Evolutionary conservation across 176 grass and related monocot genomes (phyloP).

Genomic region (Thalia dealbata): DNA sequence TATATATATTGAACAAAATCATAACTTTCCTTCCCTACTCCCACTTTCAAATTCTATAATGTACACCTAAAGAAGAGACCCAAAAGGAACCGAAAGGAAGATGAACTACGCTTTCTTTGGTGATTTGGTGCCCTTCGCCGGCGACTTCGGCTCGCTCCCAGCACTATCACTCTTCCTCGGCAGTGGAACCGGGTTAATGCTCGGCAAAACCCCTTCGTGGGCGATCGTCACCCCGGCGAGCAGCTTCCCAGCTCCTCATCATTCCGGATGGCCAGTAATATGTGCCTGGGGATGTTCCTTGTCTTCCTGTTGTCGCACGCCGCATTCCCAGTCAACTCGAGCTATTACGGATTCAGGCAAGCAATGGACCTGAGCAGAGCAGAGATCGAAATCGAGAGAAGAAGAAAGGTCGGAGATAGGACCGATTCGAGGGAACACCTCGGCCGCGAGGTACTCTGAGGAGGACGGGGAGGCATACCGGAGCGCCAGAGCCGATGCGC

Average conservation of each 20-base stretch:
- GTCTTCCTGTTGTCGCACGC: slow-evolving; percentile 1
- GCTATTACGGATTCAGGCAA: background rate
- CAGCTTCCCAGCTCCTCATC: slow-evolving; percentile 3
- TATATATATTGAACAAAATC: background rate
- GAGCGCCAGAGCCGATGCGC: slow-evolving; percentile 54
- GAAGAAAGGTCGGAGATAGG: background rate
- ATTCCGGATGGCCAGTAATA: background rate
- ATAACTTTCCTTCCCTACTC: background rate
- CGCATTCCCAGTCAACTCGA: background rate
- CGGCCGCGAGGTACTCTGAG: slow-evolving; percentile 70
- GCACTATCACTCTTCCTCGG: background rate
- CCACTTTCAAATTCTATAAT: background rate
- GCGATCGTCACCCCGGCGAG: background rate
- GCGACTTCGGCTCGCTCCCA: background rate
- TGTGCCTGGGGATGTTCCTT: background rate
- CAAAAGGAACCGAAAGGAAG: background rate
- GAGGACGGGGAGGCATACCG: slow-evolving; percentile 63
- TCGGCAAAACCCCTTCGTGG: background rate
- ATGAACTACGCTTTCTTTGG: background rate
- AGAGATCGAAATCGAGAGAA: background rate
- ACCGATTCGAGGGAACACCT: slow-evolving; percentile 14
- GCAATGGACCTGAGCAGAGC: background rate
- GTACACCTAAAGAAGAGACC: background rate
- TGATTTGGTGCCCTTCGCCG: background rate
- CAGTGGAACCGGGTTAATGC: background rate